Conservation (phyloP, 106 monocot species). For the Dioscorea dumetorum region DNA sequence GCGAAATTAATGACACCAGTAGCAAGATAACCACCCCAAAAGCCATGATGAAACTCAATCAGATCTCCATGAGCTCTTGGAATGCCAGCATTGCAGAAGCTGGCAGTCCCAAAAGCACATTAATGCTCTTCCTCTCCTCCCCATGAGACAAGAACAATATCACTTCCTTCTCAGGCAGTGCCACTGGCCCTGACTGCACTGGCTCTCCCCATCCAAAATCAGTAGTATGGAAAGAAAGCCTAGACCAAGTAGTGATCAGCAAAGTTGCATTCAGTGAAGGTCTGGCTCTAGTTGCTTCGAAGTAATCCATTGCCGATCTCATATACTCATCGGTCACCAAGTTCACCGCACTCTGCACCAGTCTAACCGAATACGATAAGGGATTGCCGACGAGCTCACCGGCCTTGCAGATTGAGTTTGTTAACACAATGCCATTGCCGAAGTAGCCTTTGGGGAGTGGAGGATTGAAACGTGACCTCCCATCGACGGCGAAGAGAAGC, state of each 20-base stretch:
- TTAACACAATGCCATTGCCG: conserved; percentile 81
- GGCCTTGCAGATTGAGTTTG: conserved; percentile 41
- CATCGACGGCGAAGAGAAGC: conserved; percentile 80
- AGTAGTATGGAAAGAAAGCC: conserved; percentile 54
- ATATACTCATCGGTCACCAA: conserved; percentile 65
- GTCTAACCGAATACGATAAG: conserved; percentile 27
- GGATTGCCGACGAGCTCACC: conserved; percentile 47
- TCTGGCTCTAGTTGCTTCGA: conserved; percentile 57
- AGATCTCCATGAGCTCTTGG: conserved; percentile 40
- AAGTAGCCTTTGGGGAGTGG: conserved; percentile 76
- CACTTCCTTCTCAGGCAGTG: conserved; percentile 84
- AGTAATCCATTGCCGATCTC: conserved; percentile 71
- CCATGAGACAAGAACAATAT: conserved; percentile 72
- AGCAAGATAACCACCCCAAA: neutral
- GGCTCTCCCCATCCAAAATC: conserved; percentile 95
- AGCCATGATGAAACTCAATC: neutral
- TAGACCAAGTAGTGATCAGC: conserved; percentile 72
- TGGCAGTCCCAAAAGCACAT: conserved; percentile 78
- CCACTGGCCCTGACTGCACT: conserved; percentile 61
- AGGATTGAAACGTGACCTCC: conserved; percentile 48
- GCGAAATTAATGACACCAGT: neutral
- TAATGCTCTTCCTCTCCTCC: conserved; percentile 74
- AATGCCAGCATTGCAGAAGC: conserved; percentile 57
- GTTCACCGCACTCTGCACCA: conserved; percentile 56
- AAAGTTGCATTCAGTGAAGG: conserved; percentile 60